Conservation (phyloP, 1,284 basidiomycete genomes). For the Papiliotrema terrestris region DNA sequence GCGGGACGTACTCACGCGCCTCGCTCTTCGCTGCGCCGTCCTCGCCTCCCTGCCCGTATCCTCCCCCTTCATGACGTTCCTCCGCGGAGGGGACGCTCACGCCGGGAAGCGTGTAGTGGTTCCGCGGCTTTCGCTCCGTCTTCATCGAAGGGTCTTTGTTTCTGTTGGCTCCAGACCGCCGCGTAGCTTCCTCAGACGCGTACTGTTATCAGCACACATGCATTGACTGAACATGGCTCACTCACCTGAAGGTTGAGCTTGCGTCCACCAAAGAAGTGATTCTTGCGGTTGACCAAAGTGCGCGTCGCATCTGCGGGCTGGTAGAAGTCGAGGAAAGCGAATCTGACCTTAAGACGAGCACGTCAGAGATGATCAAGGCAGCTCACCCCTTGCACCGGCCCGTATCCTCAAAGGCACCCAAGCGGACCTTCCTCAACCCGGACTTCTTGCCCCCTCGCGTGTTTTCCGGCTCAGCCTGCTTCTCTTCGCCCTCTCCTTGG, state of each 20-base stretch:
- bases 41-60: too few relatives aligned
- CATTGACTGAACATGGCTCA: background rate
- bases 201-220: constrained; percentile 26
- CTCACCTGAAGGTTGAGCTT: constrained; percentile 72
- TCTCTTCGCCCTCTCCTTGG: constrained; percentile 32
- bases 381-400: constrained; percentile 90
- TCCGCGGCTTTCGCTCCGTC: background rate
- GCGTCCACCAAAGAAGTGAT: constrained; percentile 78
- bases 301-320: constrained; percentile 72
- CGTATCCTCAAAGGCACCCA: constrained; percentile 94
- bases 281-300: constrained; percentile 76
- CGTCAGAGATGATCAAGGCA: constrained; percentile 2
- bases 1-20: background rate
- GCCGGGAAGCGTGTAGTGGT: background rate
- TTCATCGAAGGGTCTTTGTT: background rate
- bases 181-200: constrained; percentile 41
- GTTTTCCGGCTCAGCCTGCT: constrained; percentile 9
- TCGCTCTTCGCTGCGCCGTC: too few relatives aligned
- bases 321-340: constrained; percentile 92
- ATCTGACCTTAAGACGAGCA: constrained; percentile 55
- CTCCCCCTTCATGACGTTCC: too few relatives aligned
- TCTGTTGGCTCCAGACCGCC: constrained; percentile 19
- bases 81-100: background rate
- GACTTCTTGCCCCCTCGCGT: constrained; percentile 48
- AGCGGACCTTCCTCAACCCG: constrained; percentile 82